These are phyloP conservation scores for Tylopilus plumbeoviolaceoides DNA, from an alignment of 768 basidiomycete species.

Conservation along the genomic window DNA sequence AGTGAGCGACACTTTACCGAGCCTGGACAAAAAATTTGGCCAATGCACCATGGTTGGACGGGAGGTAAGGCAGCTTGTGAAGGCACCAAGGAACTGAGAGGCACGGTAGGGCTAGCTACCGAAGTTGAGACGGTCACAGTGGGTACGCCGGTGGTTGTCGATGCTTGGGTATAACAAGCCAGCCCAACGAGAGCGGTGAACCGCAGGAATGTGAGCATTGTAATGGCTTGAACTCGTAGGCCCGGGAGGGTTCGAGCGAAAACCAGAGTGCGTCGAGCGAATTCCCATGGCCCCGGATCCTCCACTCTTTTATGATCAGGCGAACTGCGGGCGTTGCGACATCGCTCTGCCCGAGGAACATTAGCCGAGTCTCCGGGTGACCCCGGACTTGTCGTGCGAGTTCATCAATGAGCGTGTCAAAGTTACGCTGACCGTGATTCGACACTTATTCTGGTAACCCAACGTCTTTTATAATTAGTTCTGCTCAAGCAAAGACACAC, in stretches of 20 bases:
- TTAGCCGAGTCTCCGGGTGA: neutral
- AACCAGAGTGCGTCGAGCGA: neutral
- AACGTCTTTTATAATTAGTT: no score
- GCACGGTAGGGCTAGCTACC: constrained; percentile 57
- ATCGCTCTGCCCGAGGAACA: neutral
- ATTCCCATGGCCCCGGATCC: no score
- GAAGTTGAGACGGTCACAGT: constrained; percentile 53
- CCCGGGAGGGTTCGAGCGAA: neutral
- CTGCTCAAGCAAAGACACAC: no score
- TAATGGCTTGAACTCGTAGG: neutral
- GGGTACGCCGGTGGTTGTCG: constrained; percentile 18
- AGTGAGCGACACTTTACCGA: constrained; percentile 40
- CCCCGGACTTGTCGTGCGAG: neutral
- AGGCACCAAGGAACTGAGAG: constrained; percentile 52
- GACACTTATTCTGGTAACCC: no score
- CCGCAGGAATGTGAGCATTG: constrained; percentile 32
- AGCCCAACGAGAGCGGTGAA: constrained; percentile 13
- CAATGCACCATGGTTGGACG: constrained; percentile 71
- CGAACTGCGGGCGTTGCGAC: neutral
- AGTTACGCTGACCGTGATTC: no score
- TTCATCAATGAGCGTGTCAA: no score
- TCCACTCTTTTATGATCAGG: neutral
- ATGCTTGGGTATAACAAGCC: constrained; percentile 5
- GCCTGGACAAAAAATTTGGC: constrained; percentile 79
- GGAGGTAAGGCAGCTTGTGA: constrained; percentile 65